A percentile compares a stretch with the other conserved stretches of the same genome.
Evolutionary conservation across 129 eudicot species (phyloP).

Genomic region (Escallonia rubra): DNA sequence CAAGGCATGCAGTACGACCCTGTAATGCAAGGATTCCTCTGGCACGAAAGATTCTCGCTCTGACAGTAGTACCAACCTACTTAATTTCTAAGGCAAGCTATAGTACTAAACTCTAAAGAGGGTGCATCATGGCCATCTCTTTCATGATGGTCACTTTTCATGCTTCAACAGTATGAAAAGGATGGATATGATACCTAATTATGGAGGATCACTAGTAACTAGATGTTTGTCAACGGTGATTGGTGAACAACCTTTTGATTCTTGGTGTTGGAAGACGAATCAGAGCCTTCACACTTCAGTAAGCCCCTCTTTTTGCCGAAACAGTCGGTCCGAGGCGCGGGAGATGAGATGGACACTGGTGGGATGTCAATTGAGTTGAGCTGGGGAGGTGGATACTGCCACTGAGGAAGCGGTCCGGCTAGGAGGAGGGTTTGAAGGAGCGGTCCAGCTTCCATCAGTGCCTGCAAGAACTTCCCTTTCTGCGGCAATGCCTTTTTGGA

Average conservation of each 20-base stretch:
- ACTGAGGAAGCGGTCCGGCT: conserved; percentile 92
- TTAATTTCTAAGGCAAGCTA: conserved; percentile 46
- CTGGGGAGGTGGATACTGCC: conserved; percentile 96
- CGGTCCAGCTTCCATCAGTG: conserved; percentile 93
- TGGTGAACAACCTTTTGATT: conserved; percentile 83
- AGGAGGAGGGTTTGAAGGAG: conserved; percentile 77
- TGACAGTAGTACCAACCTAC: conserved; percentile 41
- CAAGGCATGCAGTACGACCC: too few relatives aligned
- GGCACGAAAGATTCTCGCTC: conserved; percentile 10
- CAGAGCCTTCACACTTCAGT: conserved; percentile 38
- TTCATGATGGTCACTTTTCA: conserved; percentile 40
- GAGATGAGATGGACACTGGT: conserved; percentile 62
- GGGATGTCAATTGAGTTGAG: conserved; percentile 82
- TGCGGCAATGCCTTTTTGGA: conserved; percentile 58
- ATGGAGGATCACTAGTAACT: conserved; percentile 39
- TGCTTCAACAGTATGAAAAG: conserved; percentile 28
- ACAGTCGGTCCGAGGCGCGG: conserved; percentile 26
- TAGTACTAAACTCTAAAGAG: conserved; percentile 31
- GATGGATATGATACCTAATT: conserved; percentile 40
- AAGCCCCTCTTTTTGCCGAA: conserved; percentile 42
- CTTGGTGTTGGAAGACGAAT: conserved; percentile 44
- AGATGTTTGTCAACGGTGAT: conserved; percentile 65
- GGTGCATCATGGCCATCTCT: conserved; percentile 32
- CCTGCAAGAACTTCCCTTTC: conserved; percentile 75
- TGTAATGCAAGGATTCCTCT: too few relatives aligned